Evolutionary conservation across 1,284 basidiomycete species (phyloP), one percentile per base, ranked within the genome.

Genomic region (Ceratobasidium sp.): DNA sequence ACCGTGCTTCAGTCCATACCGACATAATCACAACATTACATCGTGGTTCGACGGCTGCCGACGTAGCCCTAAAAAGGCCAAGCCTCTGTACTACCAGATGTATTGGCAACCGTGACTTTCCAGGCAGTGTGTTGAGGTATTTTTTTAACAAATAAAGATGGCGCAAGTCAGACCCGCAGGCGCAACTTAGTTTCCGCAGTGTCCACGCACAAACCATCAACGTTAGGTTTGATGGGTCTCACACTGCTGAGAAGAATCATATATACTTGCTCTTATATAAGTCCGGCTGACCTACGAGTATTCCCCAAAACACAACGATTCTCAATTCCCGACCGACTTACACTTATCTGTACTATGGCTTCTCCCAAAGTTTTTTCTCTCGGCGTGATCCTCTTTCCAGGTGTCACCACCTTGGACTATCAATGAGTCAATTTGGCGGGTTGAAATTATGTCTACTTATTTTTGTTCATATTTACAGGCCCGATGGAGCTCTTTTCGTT

Each of bases 161-260:
- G 70, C 70, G 70, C 70, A 74, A 46, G 59, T 74, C 44, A 64
- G 70, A 33, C 57, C 70, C 70, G 70, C 70, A 74, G 57, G 69
- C 69, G 69, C 69, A 62, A 73, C 12, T 50, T 38, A 46, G 54
- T 42, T 74, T 26, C 70, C 70, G 56, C 57, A 28, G 38, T 9
- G 6, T 44, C 61, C 61, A 64, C 20, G 40, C 38, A 7, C 20
- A 23, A 13, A 17, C 23, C 1, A 23, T 6, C 23, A 5, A n/a
- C 28, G 20, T 42, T 44, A 17, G 13, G 38, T 15, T 42, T 17
- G 33, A 28, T 5, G 13, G 4, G 13, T 17, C 4, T 20, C 40
- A 44, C 40, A 9, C 20, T 26, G 20, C 9, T 13, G 3, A 40
- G 33, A n/a, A 64, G 38, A 42, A 42, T 23, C 38, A 46, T 46